Conservation (phyloP, 2,329 filamentous ascomycete species). For the Hypoxylon sp. region DNA sequence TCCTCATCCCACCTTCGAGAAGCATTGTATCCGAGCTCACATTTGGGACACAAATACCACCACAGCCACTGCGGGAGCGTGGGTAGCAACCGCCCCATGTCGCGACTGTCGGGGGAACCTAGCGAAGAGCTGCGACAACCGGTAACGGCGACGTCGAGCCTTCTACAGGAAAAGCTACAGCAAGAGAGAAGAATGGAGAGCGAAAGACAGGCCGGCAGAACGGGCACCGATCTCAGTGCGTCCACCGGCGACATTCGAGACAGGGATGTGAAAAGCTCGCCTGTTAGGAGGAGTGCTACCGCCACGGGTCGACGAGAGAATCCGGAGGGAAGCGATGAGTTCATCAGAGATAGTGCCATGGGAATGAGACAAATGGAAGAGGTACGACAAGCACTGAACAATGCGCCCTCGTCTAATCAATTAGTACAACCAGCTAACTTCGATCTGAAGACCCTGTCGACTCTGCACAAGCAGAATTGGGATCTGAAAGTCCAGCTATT, state of each 20-base stretch:
- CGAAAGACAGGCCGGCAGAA: conserved; percentile 52
- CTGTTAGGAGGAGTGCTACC: conserved; percentile 45
- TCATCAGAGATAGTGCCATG: conserved; percentile 60
- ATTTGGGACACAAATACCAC: conserved; percentile 51
- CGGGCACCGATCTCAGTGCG: conserved; percentile 49
- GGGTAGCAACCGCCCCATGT: conserved; percentile 48
- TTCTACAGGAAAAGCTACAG: conserved; percentile 64
- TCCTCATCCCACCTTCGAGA: conserved; percentile 51
- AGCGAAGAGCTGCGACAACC: conserved; percentile 53
- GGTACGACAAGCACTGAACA: conserved; percentile 50
- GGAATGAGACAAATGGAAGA: conserved; percentile 74
- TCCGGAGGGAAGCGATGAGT: conserved; percentile 54
- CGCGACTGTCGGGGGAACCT: conserved; percentile 53
- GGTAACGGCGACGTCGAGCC: conserved; percentile 54
- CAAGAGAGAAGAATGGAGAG: conserved; percentile 59
- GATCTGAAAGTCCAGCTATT: conserved; percentile 77
- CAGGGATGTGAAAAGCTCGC: conserved; percentile 48
- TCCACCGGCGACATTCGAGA: conserved; percentile 51
- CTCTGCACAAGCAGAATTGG: conserved; percentile 78
- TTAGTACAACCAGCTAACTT: conserved; percentile 12
- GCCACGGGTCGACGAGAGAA: conserved; percentile 51
- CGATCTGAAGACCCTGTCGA: conserved; percentile 65
- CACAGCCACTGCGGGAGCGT: conserved; percentile 49
- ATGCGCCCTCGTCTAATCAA: conserved; percentile 3
- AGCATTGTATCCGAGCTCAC: conserved; percentile 48